Conservation (phyloP, 352 stramenopile species). For the Blastocystis hominis region DNA sequence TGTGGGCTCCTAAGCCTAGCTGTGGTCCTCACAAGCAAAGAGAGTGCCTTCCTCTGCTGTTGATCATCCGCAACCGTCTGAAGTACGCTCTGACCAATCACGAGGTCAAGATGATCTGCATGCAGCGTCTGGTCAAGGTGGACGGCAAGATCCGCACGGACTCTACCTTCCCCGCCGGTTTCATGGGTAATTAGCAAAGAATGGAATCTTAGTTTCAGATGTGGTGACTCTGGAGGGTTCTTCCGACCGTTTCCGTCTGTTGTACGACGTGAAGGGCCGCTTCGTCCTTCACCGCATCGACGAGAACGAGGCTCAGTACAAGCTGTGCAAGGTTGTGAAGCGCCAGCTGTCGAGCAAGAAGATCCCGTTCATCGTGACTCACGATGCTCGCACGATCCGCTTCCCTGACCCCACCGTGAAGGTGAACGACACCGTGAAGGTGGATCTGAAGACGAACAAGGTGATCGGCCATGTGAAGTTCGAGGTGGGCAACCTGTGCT, state of each 20-base stretch:
- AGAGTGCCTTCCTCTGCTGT: conserved; percentile 90
- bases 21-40: conserved; percentile 92
- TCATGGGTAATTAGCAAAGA: conserved; percentile 86
- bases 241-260: conserved; percentile 86
- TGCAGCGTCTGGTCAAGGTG: conserved; percentile 96
- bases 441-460: conserved; percentile 92
- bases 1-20: conserved; percentile 77
- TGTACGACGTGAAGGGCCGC: conserved; percentile 96
- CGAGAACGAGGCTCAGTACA: conserved; percentile 87
- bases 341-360: conserved; percentile 86
- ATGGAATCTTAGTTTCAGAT: conserved; percentile 65
- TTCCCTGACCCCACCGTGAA: conserved; percentile 96
- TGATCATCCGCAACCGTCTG: conserved; percentile 95
- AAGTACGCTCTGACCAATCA: conserved; percentile 97
- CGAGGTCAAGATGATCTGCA: conserved; percentile 96
- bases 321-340: conserved; percentile 92
- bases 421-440: conserved; percentile 96
- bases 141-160: conserved; percentile 89
- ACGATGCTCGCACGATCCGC: conserved; percentile 94
- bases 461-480: conserved; percentile 94
- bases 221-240: conserved; percentile 92
- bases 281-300: conserved; percentile 92
- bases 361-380: conserved; percentile 92
- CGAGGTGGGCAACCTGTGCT: conserved; percentile 89
- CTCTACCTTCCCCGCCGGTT: conserved; percentile 90